These are phyloP conservation scores for Hypocreales sp. DNA, from an alignment of 2,329 filamentous ascomycete genomes.

Conservation along the genomic window DNA sequence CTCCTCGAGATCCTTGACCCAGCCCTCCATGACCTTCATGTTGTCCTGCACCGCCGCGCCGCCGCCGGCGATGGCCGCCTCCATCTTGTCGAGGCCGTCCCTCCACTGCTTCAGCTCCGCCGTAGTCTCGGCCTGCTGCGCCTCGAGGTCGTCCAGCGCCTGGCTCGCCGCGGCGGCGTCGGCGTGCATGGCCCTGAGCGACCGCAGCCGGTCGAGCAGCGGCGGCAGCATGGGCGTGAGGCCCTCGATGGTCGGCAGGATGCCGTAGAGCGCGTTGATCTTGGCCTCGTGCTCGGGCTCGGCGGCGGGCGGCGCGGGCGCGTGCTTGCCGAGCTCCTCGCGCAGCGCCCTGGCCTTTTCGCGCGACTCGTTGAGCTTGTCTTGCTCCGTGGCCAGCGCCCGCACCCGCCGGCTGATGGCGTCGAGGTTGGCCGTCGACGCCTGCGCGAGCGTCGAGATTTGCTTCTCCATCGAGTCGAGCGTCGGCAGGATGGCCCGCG, in stretches of 20 bases:
- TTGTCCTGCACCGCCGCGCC: conserved; percentile 61
- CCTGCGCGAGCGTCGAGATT: conserved; percentile 57
- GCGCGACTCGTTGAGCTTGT: conserved; percentile 51
- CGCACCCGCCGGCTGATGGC: conserved; percentile 54
- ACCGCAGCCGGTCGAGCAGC: conserved; percentile 71
- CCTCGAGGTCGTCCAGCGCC: conserved; percentile 63
- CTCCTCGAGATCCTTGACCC: conserved; percentile 76
- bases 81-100: conserved; percentile 64
- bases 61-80: conserved; percentile 55
- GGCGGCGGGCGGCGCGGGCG: conserved; percentile 23
- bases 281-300: conserved; percentile 65
- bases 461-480: conserved; percentile 70
- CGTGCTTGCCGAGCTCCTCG: conserved; percentile 38
- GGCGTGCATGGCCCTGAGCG: conserved; percentile 69
- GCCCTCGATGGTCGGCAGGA: conserved; percentile 75
- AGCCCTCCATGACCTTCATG: conserved; percentile 69
- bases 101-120: conserved; percentile 77
- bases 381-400: conserved; percentile 55
- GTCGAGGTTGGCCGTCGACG: conserved; percentile 59
- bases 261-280: conserved; percentile 82
- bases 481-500: conserved; percentile 64
- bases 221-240: conserved; percentile 74
- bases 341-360: conserved; percentile 46
- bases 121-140: conserved; percentile 66
- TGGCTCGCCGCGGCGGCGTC: conserved; percentile 72